Evolutionary conservation across 2,329 filamentous ascomycete genomes (phyloP).

Genomic region (Aspergillus pseudoviridinutans): DNA sequence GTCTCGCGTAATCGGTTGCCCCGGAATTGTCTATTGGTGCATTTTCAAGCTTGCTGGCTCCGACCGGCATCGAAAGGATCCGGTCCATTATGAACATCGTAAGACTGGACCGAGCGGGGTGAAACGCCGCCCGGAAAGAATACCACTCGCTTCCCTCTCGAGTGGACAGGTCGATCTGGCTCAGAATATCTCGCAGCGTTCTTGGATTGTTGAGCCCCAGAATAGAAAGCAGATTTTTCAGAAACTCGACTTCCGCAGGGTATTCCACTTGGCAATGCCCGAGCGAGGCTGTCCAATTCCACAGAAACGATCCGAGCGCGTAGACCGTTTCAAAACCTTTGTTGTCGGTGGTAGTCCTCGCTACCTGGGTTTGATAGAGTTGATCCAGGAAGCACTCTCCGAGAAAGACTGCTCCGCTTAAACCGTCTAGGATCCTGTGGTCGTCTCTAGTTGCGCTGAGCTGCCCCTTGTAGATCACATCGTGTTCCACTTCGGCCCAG

Average conservation of each 20-base stretch:
- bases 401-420: not conserved
- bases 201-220: not conserved
- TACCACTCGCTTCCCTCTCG: not conserved
- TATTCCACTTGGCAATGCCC: not conserved
- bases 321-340: not conserved
- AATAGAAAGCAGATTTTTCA: not conserved
- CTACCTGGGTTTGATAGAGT: not conserved
- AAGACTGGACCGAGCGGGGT: not conserved
- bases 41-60: not conserved
- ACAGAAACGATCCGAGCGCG: not conserved
- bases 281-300: not conserved
- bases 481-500: constrained; percentile 28
- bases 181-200: not conserved
- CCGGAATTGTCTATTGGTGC: not conserved
- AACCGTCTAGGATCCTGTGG: not conserved
- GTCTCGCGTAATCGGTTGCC: not conserved
- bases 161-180: not conserved
- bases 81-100: not conserved
- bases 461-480: constrained; percentile 24
- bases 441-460: not conserved
- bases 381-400: not conserved
- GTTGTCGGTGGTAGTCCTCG: not conserved
- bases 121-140: not conserved
- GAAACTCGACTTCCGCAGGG: not conserved
- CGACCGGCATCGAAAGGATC: not conserved